Evolutionary conservation across 441 rosid species (phyloP).

Genomic region (Gossypium schwendimanii): DNA sequence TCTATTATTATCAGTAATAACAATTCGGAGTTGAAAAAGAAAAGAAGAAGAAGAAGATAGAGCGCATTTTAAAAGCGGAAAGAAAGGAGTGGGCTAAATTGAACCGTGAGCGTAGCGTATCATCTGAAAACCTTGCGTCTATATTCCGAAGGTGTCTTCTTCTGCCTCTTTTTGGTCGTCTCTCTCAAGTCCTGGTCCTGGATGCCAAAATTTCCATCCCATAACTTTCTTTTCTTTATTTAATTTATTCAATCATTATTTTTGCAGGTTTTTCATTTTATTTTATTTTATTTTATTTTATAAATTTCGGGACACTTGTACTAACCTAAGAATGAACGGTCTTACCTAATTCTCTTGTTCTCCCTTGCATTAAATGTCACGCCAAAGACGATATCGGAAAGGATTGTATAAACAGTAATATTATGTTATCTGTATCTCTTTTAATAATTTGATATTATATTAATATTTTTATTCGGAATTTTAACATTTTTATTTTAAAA

Average conservation of each 20-base stretch:
- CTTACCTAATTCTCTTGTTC: conserved; percentile 10
- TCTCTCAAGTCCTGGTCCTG: not conserved
- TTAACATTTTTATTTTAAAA: too few relatives aligned
- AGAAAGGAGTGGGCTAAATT: not conserved
- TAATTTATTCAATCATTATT: too few relatives aligned
- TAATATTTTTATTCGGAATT: too few relatives aligned
- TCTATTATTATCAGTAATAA: not conserved
- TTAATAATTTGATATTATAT: too few relatives aligned
- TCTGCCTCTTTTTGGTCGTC: not conserved
- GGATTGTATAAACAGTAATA: too few relatives aligned
- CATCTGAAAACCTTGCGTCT: not conserved
- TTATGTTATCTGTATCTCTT: too few relatives aligned
- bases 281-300: not conserved
- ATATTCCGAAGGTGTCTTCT: not conserved
- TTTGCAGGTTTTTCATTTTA: not conserved
- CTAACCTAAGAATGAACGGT: not conserved
- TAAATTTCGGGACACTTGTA: not conserved
- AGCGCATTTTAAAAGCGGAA: not conserved
- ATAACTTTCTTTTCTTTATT: not conserved
- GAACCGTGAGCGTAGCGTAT: not conserved
- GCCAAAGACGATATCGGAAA: not conserved
- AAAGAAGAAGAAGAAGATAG: not conserved
- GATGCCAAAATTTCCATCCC: not conserved
- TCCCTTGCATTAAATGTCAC: conserved; percentile 12
- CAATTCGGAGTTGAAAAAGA: not conserved